Evolutionary conservation across 768 basidiomycete genomes (phyloP).

Genomic region (Agrocybe pediades): DNA sequence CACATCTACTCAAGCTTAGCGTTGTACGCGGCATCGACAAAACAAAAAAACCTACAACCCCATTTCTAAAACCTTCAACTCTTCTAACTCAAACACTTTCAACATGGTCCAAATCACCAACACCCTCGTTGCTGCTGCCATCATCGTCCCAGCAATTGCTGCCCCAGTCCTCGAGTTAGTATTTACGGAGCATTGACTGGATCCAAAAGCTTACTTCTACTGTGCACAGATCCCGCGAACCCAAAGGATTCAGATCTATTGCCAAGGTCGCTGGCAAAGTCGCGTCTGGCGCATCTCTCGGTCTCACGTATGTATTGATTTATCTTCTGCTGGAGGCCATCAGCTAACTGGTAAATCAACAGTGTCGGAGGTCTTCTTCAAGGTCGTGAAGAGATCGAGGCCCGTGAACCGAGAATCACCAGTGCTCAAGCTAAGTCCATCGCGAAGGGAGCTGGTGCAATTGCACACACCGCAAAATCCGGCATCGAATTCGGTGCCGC

Average conservation of each 20-base stretch:
- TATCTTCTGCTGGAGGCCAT: not conserved
- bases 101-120: slow-evolving; percentile 13
- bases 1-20: slow-evolving; percentile 8
- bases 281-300: slow-evolving; percentile 5
- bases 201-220: not conserved
- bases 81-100: not conserved
- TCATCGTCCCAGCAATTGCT: not conserved
- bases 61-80: not conserved
- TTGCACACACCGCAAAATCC: not conserved
- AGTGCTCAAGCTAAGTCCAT: slow-evolving; percentile 5
- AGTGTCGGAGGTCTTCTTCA: not conserved
- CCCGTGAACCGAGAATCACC: slow-evolving; percentile 5
- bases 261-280: not conserved
- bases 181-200: not conserved
- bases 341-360: not conserved
- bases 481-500: slow-evolving; percentile 9
- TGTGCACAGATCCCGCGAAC: not conserved
- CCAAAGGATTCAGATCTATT: not conserved
- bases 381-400: not conserved
- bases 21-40: slow-evolving; percentile 11
- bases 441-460: slow-evolving; percentile 1
- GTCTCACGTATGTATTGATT: not conserved
- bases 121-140: slow-evolving; percentile 7
- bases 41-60: not conserved
- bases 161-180: slow-evolving; percentile 9